phyloP scores from a whole-genome alignment of 306 rosid genomes.

The Cicer cuneatum region DNA sequence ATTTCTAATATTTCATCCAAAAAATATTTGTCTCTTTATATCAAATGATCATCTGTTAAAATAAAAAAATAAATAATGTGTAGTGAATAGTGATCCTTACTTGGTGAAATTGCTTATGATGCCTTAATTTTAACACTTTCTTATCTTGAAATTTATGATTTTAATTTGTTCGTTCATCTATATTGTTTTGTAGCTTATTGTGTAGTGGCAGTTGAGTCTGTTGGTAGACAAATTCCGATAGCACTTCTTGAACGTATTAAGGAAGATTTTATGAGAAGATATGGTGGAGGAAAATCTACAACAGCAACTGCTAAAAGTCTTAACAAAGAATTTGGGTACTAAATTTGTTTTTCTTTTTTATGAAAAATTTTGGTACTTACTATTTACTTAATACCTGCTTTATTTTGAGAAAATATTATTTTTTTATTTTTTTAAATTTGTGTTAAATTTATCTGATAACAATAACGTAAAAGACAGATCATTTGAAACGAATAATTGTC shows the following conservation, averaged over 20 bases:
- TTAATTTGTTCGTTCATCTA: background rate
- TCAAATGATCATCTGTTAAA: too few relatives aligned
- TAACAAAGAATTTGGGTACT: constrained; percentile 87
- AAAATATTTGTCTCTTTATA: too few relatives aligned
- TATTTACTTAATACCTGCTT: too few relatives aligned
- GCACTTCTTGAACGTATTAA: constrained; percentile 86
- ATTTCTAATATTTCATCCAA: too few relatives aligned
- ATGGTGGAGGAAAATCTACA: constrained; percentile 91
- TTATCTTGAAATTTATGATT: background rate
- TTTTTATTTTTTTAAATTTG: too few relatives aligned
- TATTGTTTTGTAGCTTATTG: constrained; percentile 70
- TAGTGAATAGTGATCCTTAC: too few relatives aligned
- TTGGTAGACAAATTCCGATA: constrained; percentile 84
- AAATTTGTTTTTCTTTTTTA: background rate
- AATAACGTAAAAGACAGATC: too few relatives aligned
- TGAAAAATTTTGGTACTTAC: too few relatives aligned
- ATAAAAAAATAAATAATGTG: too few relatives aligned
- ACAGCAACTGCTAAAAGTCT: constrained; percentile 90
- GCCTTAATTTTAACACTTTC: background rate
- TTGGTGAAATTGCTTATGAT: background rate
- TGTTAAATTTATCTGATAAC: too few relatives aligned
- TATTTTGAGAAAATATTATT: too few relatives aligned
- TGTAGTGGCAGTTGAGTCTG: constrained; percentile 91
- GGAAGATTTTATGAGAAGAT: constrained; percentile 85
- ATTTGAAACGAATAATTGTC: too few relatives aligned